phyloP scores from a whole-genome alignment of 1,284 basidiomycete species.

The Athelia psychrophila region DNA sequence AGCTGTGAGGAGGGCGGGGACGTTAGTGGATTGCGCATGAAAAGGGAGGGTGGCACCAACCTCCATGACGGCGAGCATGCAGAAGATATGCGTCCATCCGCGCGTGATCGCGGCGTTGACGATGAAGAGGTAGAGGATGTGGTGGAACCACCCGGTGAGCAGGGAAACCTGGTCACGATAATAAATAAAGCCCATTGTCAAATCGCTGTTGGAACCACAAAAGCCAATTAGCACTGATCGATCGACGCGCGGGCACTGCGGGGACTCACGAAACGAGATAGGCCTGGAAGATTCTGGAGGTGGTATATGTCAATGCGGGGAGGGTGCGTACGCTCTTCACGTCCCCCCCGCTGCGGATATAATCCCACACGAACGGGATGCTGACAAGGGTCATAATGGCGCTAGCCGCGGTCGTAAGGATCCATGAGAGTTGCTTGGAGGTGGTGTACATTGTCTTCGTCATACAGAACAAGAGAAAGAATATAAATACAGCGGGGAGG shows the following conservation, averaged over 20 bases:
- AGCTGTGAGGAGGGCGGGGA: conserved; percentile 35
- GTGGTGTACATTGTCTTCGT: conserved; percentile 30
- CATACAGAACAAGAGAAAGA: conserved; percentile 28
- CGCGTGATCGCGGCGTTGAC: conserved; percentile 40
- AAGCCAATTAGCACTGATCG: conserved; percentile 1
- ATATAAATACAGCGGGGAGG: conserved; percentile 17
- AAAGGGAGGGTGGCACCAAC: conserved; percentile 26
- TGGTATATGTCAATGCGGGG: conserved; percentile 18
- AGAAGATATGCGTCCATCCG: conserved; percentile 45
- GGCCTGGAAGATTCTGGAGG: conserved; percentile 43
- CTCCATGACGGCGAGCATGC: conserved; percentile 52
- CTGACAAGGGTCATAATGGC: conserved; percentile 41
- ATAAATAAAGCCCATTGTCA: conserved; percentile 32
- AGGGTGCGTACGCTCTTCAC: conserved; percentile 23
- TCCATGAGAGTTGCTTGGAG: conserved; percentile 47
- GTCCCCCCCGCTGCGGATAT: conserved; percentile 29
- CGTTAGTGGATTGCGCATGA: conserved; percentile 26
- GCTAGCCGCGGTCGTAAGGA: conserved; percentile 47
- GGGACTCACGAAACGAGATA: conserved; percentile 40
- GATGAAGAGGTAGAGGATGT: conserved; percentile 48
- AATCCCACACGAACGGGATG: conserved; percentile 45
- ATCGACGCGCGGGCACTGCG: conserved; percentile 6
- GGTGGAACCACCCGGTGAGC: conserved; percentile 62
- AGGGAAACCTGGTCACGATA: conserved; percentile 44
- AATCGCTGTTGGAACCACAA: conserved; percentile 29